A percentile compares a stretch with the other conserved stretches of the same genome.
These are phyloP conservation scores for Botrytis medusae DNA, from an alignment of 2,329 filamentous ascomycete species.

Conservation along the genomic window DNA sequence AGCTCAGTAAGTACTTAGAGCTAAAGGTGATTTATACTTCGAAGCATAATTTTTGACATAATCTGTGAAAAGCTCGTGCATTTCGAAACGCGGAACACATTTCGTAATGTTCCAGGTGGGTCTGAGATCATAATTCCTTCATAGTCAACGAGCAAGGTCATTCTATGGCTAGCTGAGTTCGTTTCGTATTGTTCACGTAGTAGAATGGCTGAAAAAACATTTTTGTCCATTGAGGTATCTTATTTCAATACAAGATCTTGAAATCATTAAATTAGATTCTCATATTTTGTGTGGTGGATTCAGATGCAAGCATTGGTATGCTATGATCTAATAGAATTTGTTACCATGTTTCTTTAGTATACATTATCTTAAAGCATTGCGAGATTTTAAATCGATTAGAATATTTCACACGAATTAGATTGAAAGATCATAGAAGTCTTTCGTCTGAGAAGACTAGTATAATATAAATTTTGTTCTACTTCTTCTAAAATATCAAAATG, in stretches of 20 bases:
- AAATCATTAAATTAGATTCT: neutral
- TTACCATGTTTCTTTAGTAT: neutral
- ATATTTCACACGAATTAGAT: neutral
- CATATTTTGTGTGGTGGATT: accelerated
- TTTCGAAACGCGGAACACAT: neutral
- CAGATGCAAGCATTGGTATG: neutral
- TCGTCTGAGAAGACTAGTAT: neutral
- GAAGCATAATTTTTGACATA: neutral
- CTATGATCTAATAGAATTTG: neutral
- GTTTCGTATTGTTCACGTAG: neutral
- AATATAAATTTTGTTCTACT: neutral
- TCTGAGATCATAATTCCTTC: accelerated
- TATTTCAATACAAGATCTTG: neutral
- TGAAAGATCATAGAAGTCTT: accelerated
- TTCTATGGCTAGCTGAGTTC: neutral
- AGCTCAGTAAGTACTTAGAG: neutral
- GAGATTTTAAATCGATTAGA: neutral
- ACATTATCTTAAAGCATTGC: neutral
- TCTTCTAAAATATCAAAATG: neutral
- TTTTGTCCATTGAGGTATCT: neutral
- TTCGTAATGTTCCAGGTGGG: neutral
- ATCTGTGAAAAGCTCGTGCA: neutral
- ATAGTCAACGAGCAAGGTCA: neutral
- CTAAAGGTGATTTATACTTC: neutral
- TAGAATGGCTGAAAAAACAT: neutral